Evolutionary conservation across 2,329 filamentous ascomycete species (phyloP), one percentile per base, ranked within the genome.

Genomic region (Penicillium corylophilum): DNA sequence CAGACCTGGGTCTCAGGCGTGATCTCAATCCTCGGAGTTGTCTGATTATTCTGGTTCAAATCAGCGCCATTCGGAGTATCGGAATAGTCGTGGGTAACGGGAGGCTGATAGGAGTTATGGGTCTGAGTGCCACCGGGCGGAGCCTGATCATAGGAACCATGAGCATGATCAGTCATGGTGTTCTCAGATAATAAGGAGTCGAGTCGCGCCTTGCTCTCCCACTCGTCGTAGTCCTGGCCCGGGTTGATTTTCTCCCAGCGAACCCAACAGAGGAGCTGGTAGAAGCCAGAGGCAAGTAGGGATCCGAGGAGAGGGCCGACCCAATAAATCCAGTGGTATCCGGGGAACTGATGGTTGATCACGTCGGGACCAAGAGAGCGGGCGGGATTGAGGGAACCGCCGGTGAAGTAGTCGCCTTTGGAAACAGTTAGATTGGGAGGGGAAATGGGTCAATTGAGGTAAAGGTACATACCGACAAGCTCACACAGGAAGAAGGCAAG

Each of bases 401-500:
- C 77, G 23, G 77, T 79, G 58, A 71, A 79, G 49, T 74, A 77
- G 28, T 75, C 74, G 23, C 74, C 75, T 77, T 13, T 1, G 20
- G 33, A 5, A 22, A 8, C 8, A 16, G 24, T 15, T 39, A 43
- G 43, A 15, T 5, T 35, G 16, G 42, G 15, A 29, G 1, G 28
- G 39, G 35, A 18, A 10, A 13, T 28, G 24, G 5, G 8, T 20
- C 9, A 10, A 13, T 4, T 6, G 40, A 9, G 4, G 8, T 12
- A 3, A 15, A 3, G 18, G 23, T 7, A 55, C 63, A 28, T 64
- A 69, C 77, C 79, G 4, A 75, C 71, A 44, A 83, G 55, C 51
- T 83, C 77, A 0, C 75, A 74, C 39, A 90, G 79, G 67, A 90
- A 90, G 47, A 90, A 78, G 0, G 86, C 77, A 2, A 89, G 70